Conservation (phyloP, 345 rosid genomes). For the Pistacia integerrima region DNA sequence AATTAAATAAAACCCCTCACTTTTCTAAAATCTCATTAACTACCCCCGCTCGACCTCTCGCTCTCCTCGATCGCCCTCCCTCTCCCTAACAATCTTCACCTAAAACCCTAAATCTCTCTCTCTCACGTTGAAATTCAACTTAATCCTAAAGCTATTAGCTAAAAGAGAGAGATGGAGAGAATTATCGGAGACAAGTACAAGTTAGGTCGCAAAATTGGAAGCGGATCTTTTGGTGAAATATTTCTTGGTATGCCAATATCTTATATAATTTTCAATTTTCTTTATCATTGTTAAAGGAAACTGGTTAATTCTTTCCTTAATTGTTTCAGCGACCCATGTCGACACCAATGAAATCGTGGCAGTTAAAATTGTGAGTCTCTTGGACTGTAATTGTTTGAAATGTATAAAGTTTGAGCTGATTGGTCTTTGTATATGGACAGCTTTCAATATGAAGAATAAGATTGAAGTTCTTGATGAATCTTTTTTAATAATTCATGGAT, state of each 20-base stretch:
- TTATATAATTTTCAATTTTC: neutral
- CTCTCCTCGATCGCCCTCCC: neutral
- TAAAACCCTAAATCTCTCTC: neutral
- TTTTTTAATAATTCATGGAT: neutral
- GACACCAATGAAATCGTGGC: slow-evolving; percentile 69
- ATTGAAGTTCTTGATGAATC: neutral
- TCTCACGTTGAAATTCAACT: neutral
- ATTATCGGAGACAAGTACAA: slow-evolving; percentile 58
- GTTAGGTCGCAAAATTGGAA: slow-evolving; percentile 70
- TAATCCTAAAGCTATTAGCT: neutral
- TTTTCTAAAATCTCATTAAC: neutral
- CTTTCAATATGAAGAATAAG: neutral
- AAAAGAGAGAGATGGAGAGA: slow-evolving; percentile 44
- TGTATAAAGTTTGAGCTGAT: neutral
- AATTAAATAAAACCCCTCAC: neutral
- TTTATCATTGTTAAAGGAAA: neutral
- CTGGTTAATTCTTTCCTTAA: neutral
- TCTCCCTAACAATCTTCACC: neutral
- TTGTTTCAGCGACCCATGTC: slow-evolving; percentile 56
- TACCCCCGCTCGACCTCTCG: neutral
- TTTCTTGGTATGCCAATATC: slow-evolving; percentile 41
- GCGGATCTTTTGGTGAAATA: slow-evolving; percentile 83
- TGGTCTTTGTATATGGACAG: neutral
- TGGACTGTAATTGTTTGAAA: neutral
- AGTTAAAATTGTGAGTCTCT: slow-evolving; percentile 61